Evolutionary conservation across 495 filamentous ascomycete genomes (phyloP).

Genomic region (Pseudomonodictys pantanalensis): DNA sequence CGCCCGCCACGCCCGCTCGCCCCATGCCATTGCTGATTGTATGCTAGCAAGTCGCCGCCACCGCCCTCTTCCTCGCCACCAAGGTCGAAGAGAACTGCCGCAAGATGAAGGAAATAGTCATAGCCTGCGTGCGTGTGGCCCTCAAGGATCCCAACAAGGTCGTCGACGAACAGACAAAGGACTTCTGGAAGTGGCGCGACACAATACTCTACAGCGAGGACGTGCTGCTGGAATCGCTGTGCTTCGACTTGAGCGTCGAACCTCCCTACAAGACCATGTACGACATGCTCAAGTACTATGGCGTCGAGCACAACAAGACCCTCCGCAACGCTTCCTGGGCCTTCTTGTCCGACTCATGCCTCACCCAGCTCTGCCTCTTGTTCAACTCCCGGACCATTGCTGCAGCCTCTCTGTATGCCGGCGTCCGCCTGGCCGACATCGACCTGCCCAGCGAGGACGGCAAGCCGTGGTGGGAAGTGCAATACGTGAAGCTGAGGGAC

Average conservation of each 20-base stretch:
- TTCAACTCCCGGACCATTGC: slow-evolving; percentile 76
- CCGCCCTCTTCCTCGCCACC: slow-evolving; percentile 85
- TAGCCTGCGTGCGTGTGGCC: slow-evolving; percentile 88
- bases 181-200: slow-evolving; percentile 96
- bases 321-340: slow-evolving; percentile 84
- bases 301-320: slow-evolving; percentile 66
- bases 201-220: slow-evolving; percentile 89
- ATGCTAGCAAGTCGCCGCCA: slow-evolving; percentile 66
- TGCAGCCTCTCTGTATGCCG: slow-evolving; percentile 81
- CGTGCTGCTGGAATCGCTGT: slow-evolving; percentile 81
- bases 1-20: background rate
- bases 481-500: slow-evolving; percentile 60
- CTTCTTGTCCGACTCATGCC: slow-evolving; percentile 83
- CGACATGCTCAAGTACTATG: slow-evolving; percentile 67
- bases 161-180: slow-evolving; percentile 92
- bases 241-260: slow-evolving; percentile 89
- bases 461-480: slow-evolving; percentile 82
- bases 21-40: slow-evolving; percentile 8
- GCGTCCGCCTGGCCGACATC: slow-evolving; percentile 64
- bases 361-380: slow-evolving; percentile 81
- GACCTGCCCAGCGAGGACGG: slow-evolving; percentile 72
- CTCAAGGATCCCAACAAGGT: slow-evolving; percentile 84
- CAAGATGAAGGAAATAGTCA: slow-evolving; percentile 87
- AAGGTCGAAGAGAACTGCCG: slow-evolving; percentile 96
- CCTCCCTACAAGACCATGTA: slow-evolving; percentile 78